phyloP scores from a whole-genome alignment of 768 basidiomycete genomes.

The Podaxis mareebaensis region DNA sequence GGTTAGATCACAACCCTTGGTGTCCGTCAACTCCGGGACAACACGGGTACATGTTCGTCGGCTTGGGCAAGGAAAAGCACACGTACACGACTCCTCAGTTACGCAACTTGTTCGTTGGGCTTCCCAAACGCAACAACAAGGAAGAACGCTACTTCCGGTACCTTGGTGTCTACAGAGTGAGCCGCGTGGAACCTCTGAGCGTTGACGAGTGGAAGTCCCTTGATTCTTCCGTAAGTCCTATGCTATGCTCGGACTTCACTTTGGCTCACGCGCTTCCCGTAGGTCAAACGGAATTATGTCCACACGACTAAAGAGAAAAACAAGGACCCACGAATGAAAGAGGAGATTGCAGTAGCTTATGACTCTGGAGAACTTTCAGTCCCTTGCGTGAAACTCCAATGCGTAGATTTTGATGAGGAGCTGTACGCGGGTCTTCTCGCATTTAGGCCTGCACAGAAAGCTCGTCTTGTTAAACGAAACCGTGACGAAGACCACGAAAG shows the following conservation, averaged over 20 bases:
- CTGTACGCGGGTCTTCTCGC: conserved; percentile 33
- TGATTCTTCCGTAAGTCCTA: conserved; percentile 34
- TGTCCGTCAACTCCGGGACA: conserved; percentile 47
- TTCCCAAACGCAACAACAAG: conserved; percentile 27
- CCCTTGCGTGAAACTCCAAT: conserved; percentile 51
- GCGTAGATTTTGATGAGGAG: conserved; percentile 42
- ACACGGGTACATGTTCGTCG: conserved; percentile 59
- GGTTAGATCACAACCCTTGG: conserved; percentile 55
- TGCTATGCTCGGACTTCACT: not conserved
- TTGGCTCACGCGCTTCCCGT: not conserved
- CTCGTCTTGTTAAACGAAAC: conserved; percentile 3
- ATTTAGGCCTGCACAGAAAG: not conserved
- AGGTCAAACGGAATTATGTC: conserved; percentile 38
- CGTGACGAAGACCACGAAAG: conserved; percentile 4
- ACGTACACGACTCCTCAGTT: conserved; percentile 40
- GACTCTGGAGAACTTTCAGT: conserved; percentile 41
- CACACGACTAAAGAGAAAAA: conserved; percentile 40
- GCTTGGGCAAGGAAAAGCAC: conserved; percentile 45
- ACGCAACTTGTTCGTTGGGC: conserved; percentile 47
- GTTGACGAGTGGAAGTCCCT: conserved; percentile 49
- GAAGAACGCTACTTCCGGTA: conserved; percentile 40
- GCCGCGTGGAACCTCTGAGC: conserved; percentile 40
- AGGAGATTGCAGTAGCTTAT: conserved; percentile 44
- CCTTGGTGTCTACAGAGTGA: conserved; percentile 46
- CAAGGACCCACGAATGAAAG: conserved; percentile 31